Evolutionary conservation across 805 yeast species (phyloP), one percentile per base, ranked within the genome.

Genomic region (Isabelozyma pseudorhagii): DNA sequence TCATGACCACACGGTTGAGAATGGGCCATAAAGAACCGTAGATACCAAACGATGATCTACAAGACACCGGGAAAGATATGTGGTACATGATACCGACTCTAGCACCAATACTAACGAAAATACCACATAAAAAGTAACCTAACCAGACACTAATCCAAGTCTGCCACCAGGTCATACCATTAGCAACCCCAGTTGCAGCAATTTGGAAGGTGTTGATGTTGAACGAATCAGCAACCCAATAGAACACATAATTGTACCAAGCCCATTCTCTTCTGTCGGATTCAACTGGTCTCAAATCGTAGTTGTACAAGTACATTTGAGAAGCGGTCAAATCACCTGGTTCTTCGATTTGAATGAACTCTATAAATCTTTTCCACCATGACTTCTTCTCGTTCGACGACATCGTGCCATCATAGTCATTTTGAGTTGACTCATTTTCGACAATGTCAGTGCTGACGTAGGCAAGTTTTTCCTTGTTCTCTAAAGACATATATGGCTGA

Each of bases 201-300:
- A 90, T 89, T 72, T 87, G 91, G 90, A 93, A 89, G 5, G 97
- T 89, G 65, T 88, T 89, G 62, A 90, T 83, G 68, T 90, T 90
- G 72, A 90, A 88, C 31, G 96, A 84, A 64, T 90, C 97, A 0
- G 96, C 90, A 50, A 90, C 67, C 97, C 97, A 90, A 59, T 88
- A 87, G 54, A 80, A 82, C 11, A 87, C 83, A 63, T 72, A 90
- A 65, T 89, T 88, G 66, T 74, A 83, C 96, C 96, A 88, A 28
- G 80, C 71, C 97, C 97, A 90, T n/a, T 80, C 78, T 60, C 96
- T 76, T 59, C 96, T 81, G 3, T 71, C 79, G 13, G 68, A 75
- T 61, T 89, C 93, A 3, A 89, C 90, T 0, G 96, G 96, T 55
- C 82, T 80, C 59, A 90, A 75, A 69, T 90, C 97, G 56, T 77